These are phyloP conservation scores for Inga laurina DNA, from an alignment of 306 rosid species.

Conservation along the genomic window DNA sequence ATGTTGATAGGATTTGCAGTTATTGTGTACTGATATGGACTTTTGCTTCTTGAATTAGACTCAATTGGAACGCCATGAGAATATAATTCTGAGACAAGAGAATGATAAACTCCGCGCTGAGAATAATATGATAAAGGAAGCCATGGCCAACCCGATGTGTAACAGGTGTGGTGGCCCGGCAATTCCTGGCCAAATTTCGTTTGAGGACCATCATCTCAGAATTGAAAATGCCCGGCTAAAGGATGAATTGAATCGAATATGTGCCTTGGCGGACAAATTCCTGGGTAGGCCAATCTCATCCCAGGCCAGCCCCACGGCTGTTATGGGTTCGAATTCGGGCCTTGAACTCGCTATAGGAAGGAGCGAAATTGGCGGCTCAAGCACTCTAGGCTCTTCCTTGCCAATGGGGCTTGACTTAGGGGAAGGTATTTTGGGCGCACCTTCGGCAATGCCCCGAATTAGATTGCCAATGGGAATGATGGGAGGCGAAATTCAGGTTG, in stretches of 20 bases:
- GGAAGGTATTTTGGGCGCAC: slow-evolving; percentile 45
- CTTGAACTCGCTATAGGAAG: slow-evolving; percentile 74
- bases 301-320: slow-evolving; percentile 38
- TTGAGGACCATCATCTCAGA: slow-evolving; percentile 79
- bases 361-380: slow-evolving; percentile 53
- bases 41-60: slow-evolving; percentile 57
- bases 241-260: slow-evolving; percentile 68
- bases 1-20: background rate
- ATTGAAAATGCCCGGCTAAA: slow-evolving; percentile 30
- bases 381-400: slow-evolving; percentile 36
- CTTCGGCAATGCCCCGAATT: slow-evolving; percentile 35
- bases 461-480: slow-evolving; percentile 46
- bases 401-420: slow-evolving; percentile 69
- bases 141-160: slow-evolving; percentile 71
- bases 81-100: slow-evolving; percentile 76
- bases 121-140: slow-evolving; percentile 68
- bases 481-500: slow-evolving; percentile 44
- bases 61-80: slow-evolving; percentile 88
- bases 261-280: slow-evolving; percentile 58
- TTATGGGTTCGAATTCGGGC: slow-evolving; percentile 43
- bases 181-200: slow-evolving; percentile 71
- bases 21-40: slow-evolving; percentile 20
- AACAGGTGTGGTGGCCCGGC: slow-evolving; percentile 82
- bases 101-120: slow-evolving; percentile 87
- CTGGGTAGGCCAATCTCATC: slow-evolving; percentile 68